These are phyloP conservation scores for Picea sitchensis DNA, from an alignment of 75 land plant species.

Conservation along the genomic window DNA sequence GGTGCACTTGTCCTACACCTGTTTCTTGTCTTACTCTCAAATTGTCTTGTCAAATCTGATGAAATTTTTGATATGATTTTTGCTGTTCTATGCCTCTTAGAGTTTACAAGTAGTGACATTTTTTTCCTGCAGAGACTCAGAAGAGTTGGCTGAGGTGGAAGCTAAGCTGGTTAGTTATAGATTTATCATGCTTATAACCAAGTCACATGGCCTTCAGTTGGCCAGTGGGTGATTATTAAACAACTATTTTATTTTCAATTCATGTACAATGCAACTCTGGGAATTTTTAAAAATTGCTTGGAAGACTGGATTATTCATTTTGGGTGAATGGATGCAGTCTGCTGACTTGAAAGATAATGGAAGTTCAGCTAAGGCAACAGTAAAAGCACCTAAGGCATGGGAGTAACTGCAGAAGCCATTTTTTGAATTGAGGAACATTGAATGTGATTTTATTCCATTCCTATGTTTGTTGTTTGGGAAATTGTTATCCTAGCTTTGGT, in stretches of 20 bases:
- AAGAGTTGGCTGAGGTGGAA: slow-evolving; percentile 94
- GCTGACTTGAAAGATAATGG: not conserved
- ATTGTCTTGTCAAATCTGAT: not conserved
- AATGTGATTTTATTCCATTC: not conserved
- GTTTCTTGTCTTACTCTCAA: not conserved
- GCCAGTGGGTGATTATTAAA: not conserved
- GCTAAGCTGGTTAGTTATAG: slow-evolving; percentile 56
- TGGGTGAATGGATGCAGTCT: slow-evolving; percentile 1
- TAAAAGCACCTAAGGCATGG: not conserved
- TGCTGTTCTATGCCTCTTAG: not conserved
- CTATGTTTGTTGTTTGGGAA: not conserved
- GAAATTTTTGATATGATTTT: not conserved
- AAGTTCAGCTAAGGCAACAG: not conserved
- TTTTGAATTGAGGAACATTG: not conserved
- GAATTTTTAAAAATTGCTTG: not conserved
- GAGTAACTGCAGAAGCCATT: not conserved
- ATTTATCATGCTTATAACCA: not conserved
- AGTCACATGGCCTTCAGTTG: not conserved
- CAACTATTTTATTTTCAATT: not conserved
- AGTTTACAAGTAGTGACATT: not conserved
- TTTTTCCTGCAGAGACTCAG: slow-evolving; percentile 49
- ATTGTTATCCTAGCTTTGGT: not conserved
- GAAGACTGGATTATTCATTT: not conserved
- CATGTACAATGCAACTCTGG: not conserved
- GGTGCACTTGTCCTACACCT: slow-evolving; percentile 29